Evolutionary conservation across 257 asterid species (phyloP).

Genomic region (Cinchona pubescens): DNA sequence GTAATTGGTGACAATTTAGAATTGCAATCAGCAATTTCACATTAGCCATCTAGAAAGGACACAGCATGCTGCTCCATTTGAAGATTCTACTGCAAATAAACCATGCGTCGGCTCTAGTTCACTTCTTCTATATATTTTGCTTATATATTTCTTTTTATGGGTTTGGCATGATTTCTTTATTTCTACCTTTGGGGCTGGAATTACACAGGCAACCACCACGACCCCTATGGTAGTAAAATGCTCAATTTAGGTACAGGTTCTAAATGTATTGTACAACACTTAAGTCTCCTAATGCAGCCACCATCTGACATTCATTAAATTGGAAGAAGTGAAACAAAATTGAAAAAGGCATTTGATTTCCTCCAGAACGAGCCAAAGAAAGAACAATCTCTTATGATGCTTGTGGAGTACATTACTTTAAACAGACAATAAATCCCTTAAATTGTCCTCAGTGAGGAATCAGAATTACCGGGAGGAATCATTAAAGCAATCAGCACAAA

Average conservation of each 20-base stretch:
- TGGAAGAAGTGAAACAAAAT: background rate
- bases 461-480: constrained; percentile 64
- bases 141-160: background rate
- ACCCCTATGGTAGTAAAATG: background rate
- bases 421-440: constrained; percentile 8
- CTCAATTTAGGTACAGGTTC: background rate
- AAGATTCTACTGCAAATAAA: background rate
- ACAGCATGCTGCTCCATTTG: background rate
- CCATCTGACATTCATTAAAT: background rate
- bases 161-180: background rate
- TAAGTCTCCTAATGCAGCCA: constrained; percentile 1
- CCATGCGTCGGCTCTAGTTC: background rate
- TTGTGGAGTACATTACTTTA: background rate
- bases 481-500: constrained; percentile 90
- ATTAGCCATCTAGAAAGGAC: background rate
- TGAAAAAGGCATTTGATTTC: background rate
- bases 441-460: constrained; percentile 18
- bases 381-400: background rate
- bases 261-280: background rate
- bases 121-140: background rate
- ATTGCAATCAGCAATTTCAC: background rate
- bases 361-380: background rate
- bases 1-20: background rate
- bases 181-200: background rate
- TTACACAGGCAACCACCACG: background rate